Percentiles rank a stretch among this genome's conserved stretches.
phyloP scores from a whole-genome alignment of 768 basidiomycete species.

The Tylopilus vinaceipallidus region DNA sequence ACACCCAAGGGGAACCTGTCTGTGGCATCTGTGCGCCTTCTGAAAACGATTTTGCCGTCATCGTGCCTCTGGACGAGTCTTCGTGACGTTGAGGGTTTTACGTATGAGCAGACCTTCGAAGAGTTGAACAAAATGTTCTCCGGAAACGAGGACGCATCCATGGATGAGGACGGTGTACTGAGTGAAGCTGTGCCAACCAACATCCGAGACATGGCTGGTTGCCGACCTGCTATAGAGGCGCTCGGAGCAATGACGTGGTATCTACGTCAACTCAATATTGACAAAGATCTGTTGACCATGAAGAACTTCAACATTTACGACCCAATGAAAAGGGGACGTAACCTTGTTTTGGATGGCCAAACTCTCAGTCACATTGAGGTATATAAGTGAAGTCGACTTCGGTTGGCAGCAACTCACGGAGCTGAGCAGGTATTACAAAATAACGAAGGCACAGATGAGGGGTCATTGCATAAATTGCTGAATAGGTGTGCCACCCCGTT shows the following conservation, averaged over 20 bases:
- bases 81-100: constrained; percentile 77
- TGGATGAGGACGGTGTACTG: constrained; percentile 43
- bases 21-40: constrained; percentile 73
- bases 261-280: constrained; percentile 90
- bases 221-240: constrained; percentile 71
- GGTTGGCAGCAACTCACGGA: constrained; percentile 4
- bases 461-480: constrained; percentile 80
- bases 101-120: constrained; percentile 65
- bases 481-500: constrained; percentile 88
- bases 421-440: constrained; percentile 72
- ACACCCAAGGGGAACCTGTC: constrained; percentile 75
- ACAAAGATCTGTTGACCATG: constrained; percentile 92
- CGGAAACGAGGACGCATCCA: constrained; percentile 40
- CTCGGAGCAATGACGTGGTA: constrained; percentile 95
- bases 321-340: constrained; percentile 88
- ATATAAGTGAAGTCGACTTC: constrained; percentile 6
- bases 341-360: constrained; percentile 88
- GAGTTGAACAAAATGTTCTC: constrained; percentile 70
- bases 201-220: constrained; percentile 70
- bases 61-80: constrained; percentile 89
- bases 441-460: constrained; percentile 91
- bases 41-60: constrained; percentile 78
- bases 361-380: constrained; percentile 95
- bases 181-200: constrained; percentile 55
- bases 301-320: constrained; percentile 98